phyloP scores from a whole-genome alignment of 208 protist species.

The Acanthamoeba lenticulata region DNA sequence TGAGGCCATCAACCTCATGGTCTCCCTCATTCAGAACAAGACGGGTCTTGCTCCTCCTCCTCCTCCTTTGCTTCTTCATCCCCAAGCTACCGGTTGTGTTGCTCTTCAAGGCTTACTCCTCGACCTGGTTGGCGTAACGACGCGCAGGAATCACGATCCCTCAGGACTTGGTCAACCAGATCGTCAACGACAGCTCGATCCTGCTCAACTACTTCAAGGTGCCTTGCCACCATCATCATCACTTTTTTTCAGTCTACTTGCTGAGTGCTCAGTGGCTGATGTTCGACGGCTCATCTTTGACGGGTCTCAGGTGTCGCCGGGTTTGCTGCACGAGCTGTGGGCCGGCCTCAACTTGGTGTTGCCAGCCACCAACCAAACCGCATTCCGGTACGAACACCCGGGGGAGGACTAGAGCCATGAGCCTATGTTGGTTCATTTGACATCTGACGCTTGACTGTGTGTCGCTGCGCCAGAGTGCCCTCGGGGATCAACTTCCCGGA shows the following conservation, averaged over 20 bases:
- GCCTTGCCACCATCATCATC: background rate
- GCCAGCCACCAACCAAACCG: background rate
- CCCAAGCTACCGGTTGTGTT: background rate
- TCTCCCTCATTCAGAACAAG: background rate
- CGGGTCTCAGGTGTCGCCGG: background rate
- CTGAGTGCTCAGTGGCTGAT: too few relatives aligned
- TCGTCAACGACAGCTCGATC: background rate
- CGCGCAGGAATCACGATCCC: background rate
- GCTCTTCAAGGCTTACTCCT: background rate
- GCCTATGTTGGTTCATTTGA: background rate
- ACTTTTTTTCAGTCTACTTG: background rate
- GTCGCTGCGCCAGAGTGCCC: background rate
- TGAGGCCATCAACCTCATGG: background rate
- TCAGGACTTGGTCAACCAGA: background rate
- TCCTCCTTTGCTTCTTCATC: background rate
- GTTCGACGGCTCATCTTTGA: too few relatives aligned
- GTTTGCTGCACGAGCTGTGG: background rate
- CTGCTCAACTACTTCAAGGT: constrained; percentile 49
- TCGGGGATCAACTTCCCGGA: background rate
- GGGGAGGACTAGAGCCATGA: too few relatives aligned
- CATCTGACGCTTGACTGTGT: background rate
- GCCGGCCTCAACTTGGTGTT: constrained; percentile 2
- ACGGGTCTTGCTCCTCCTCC: background rate
- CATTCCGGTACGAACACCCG: background rate
- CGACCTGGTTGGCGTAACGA: background rate